Base-by-base conservation (phyloP, 2,329 filamentous ascomycete genomes). In the Exophiala dermatitidis region DNA sequence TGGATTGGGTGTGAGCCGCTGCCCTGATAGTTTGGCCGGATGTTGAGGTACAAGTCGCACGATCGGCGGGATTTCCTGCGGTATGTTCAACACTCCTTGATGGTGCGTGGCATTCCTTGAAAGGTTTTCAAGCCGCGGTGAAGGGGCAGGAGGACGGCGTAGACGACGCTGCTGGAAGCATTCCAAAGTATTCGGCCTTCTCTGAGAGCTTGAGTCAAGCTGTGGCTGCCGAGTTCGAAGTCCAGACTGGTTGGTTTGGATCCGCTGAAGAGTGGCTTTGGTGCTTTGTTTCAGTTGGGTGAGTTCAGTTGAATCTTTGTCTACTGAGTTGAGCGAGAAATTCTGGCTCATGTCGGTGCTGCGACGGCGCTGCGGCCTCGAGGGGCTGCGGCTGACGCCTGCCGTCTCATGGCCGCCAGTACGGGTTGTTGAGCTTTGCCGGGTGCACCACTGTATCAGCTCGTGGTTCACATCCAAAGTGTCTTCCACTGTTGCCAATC, bases 381-480 rank as follows among this genome's bases (percentile, higher is more conserved):
- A 42, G 34, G 43, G 44, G 36, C 26, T 41, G 29, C 31, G 46
- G 7, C 28, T 45, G 34, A 36, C 12, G 42, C 7, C 29, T 26
- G 26, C 36, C 19, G 7, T 12, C 4, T 38, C 36, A 7, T n/a
- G 10, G 36, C 19, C 38, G 28, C 4, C 6, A 26, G 6, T 26
- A 28, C 7, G 38, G 4, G 4, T 26, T 28, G 12, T 32, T 29
- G 46, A 31, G 26, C 12, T 19, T 3, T 37, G 52, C 34, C 43
- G 38, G 31, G 10, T 65, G 58, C 67, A 73, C 81, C 80, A 83
- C 52, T 75, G 69, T 43, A 64, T 67, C 47, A 83, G 67, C 2
- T 72, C 70, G 32, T 63, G 59, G 47, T 74, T 76, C 5, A 77
- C 77, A 61, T 83, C 80, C 45, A 72, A 68, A 0, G 79, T 82